Conservation (phyloP, 257 asterid species). For the Schizonepeta tenuifolia region DNA sequence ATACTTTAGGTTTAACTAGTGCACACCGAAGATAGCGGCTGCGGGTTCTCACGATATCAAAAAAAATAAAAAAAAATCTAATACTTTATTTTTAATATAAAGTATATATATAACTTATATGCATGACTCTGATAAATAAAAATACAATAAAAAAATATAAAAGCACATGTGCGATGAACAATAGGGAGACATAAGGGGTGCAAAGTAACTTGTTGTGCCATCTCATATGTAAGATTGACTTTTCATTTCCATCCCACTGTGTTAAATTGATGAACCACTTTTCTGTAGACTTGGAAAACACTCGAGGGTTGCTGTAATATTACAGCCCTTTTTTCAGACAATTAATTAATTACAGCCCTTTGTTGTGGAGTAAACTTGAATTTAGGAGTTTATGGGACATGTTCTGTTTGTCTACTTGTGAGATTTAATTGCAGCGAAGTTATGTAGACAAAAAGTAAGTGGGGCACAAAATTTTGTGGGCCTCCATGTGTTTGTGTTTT, state of each 20-base stretch:
- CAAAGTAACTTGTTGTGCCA: slow-evolving; percentile 48
- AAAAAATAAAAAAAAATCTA: too few relatives aligned
- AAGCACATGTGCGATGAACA: neutral
- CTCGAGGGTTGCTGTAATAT: slow-evolving; percentile 29
- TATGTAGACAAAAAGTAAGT: slow-evolving; percentile 1
- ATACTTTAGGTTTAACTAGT: too few relatives aligned
- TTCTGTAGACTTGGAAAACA: slow-evolving; percentile 35
- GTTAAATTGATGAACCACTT: slow-evolving; percentile 25
- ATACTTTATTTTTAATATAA: too few relatives aligned
- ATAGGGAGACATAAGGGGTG: slow-evolving; percentile 25
- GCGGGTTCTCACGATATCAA: too few relatives aligned
- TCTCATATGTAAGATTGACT: slow-evolving; percentile 38
- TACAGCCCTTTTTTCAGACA: slow-evolving; percentile 4
- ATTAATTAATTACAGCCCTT: slow-evolving; percentile 1
- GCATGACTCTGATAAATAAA: too few relatives aligned
- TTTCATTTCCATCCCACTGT: neutral
- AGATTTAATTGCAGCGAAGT: neutral
- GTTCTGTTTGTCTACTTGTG: slow-evolving; percentile 34
- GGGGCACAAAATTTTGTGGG: slow-evolving; percentile 37
- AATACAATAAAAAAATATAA: neutral
- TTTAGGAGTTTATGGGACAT: slow-evolving; percentile 36
- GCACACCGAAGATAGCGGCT: too few relatives aligned
- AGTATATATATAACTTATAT: too few relatives aligned
- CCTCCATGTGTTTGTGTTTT: slow-evolving; percentile 35
- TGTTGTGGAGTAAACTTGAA: slow-evolving; percentile 26